Conservation (phyloP, 2,329 filamentous ascomycete genomes). For the Scleromitrula shiraiana region DNA sequence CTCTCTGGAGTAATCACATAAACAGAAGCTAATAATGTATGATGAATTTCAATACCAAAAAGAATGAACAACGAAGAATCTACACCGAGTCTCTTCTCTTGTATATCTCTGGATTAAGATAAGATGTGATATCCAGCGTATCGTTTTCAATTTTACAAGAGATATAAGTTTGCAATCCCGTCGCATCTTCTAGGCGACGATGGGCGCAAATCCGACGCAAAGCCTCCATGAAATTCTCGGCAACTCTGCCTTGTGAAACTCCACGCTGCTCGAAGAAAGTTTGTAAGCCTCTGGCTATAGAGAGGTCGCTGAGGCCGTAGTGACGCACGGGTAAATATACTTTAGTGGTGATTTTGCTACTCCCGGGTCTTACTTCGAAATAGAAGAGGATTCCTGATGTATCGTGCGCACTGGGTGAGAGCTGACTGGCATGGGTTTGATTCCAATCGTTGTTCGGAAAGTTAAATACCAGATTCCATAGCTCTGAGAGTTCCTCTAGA, state of each 20-base stretch:
- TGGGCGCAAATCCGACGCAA: neutral
- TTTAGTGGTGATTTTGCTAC: neutral
- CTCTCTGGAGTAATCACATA: too few relatives aligned
- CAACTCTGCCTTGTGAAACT: neutral
- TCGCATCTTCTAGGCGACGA: neutral
- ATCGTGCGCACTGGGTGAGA: neutral
- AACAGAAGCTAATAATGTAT: too few relatives aligned
- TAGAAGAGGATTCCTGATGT: neutral
- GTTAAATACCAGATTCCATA: neutral
- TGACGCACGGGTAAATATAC: neutral
- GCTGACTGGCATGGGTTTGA: neutral
- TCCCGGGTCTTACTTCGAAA: neutral
- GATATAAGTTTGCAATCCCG: neutral
- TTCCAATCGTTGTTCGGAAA: neutral
- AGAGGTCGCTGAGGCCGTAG: neutral
- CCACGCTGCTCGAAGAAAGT: neutral
- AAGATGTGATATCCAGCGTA: neutral
- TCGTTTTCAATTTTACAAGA: neutral
- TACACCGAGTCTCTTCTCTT: too few relatives aligned
- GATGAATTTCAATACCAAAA: too few relatives aligned
- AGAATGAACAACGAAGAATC: too few relatives aligned
- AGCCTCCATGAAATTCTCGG: neutral
- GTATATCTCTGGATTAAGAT: neutral
- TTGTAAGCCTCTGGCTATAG: neutral
- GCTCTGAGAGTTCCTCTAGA: neutral